These are phyloP conservation scores for Zygosaccharomyces sapae DNA, from an alignment of 1,139 yeast genomes.

Conservation along the genomic window DNA sequence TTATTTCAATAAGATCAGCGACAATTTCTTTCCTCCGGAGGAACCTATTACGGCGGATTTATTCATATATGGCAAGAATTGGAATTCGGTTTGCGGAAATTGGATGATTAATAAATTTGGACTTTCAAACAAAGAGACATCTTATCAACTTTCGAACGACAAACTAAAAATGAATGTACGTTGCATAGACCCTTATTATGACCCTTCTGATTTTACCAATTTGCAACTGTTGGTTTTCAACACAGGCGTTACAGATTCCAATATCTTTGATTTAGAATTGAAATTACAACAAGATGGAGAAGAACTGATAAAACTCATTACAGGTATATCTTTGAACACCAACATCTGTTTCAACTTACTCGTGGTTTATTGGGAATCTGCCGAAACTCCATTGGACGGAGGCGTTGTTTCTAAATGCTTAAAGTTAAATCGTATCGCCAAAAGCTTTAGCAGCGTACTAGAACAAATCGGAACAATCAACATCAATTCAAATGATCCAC, in stretches of 20 bases:
- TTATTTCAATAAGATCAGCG: constrained; percentile 19
- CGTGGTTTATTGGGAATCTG: constrained; percentile 40
- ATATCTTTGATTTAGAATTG: constrained; percentile 35
- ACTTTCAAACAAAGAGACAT: constrained; percentile 8
- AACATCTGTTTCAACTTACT: constrained; percentile 35
- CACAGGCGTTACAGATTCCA: constrained; percentile 37
- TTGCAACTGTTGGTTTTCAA: constrained; percentile 38
- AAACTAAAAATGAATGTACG: constrained; percentile 14
- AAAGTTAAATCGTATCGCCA: constrained; percentile 28
- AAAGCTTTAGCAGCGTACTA: constrained; percentile 26
- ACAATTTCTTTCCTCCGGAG: constrained; percentile 14
- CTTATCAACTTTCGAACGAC: constrained; percentile 3
- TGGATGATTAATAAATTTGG: constrained; percentile 33
- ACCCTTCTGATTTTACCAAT: constrained; percentile 24
- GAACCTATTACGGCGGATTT: constrained; percentile 19
- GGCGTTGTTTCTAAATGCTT: constrained; percentile 23
- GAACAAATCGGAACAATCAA: constrained; percentile 28
- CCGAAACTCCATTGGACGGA: constrained; percentile 28
- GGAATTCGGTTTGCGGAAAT: constrained; percentile 26
- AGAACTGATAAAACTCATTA: constrained; percentile 34
- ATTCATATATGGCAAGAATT: constrained; percentile 25
- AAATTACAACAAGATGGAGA: constrained; percentile 36
- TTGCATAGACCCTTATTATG: constrained; percentile 19
- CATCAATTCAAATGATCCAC: constrained; percentile 28
- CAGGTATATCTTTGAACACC: constrained; percentile 36